These are phyloP conservation scores for Dioscorea alata DNA, from an alignment of 106 monocot species.

Conservation along the genomic window DNA sequence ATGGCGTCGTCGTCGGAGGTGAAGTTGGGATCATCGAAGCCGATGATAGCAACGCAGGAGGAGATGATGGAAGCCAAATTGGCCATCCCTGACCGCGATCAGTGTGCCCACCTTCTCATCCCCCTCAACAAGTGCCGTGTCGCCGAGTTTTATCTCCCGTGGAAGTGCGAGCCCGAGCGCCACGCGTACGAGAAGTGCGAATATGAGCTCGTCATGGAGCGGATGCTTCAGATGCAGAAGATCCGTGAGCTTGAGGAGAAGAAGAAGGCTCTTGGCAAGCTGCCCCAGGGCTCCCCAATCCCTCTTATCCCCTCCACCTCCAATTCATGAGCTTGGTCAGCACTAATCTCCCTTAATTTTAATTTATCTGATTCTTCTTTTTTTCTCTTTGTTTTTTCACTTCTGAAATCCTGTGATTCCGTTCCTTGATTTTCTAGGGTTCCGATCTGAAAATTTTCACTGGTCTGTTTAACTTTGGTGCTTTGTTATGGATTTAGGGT, in stretches of 20 bases:
- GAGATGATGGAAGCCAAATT: constrained; percentile 81
- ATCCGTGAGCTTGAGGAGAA: constrained; percentile 70
- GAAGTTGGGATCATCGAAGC: constrained; percentile 92
- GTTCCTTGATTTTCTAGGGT: no score
- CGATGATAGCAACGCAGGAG: constrained; percentile 86
- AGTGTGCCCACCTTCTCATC: constrained; percentile 99
- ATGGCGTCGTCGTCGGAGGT: constrained; percentile 42
- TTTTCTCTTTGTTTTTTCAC: neutral
- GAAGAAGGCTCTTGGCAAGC: constrained; percentile 34
- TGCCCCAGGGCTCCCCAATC: constrained; percentile 21
- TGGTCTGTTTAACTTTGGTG: no score
- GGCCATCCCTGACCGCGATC: constrained; percentile 80
- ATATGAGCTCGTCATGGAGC: constrained; percentile 99
- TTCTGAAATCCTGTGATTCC: no score
- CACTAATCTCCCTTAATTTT: neutral
- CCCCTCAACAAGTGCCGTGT: constrained; percentile 94
- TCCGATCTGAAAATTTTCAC: no score
- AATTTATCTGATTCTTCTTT: neutral
- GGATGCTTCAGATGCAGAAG: constrained; percentile 99
- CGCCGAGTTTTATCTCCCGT: constrained; percentile 88
- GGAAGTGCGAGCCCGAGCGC: constrained; percentile 94
- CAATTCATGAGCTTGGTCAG: constrained; percentile 18
- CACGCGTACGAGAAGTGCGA: constrained; percentile 98
- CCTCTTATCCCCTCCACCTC: constrained; percentile 74
- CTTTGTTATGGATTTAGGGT: no score